Evolutionary conservation across 2,329 filamentous ascomycete species (phyloP), one percentile per base, ranked within the genome.

Genomic region (Bipolaris zeicola): DNA sequence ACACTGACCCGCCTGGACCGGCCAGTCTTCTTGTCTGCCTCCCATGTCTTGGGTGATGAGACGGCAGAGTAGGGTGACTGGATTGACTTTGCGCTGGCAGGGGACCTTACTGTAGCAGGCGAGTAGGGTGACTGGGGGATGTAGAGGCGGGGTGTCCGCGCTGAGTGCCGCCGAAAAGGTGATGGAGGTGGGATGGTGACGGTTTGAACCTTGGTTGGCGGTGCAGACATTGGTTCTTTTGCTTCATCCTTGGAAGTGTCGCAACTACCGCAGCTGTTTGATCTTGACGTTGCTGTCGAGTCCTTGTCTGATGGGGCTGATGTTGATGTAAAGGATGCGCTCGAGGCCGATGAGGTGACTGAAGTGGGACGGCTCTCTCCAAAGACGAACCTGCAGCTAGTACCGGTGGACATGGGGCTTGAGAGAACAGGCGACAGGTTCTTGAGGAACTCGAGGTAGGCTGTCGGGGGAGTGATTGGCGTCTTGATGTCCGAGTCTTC

Each of bases 401-500:
- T 82, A 56, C 80, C 79, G 38, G 87, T 84, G 45, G 85, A 81
- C 44, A 85, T 78, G 7, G 90, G 90, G 61, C 88, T 92, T 71
- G 87, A 86, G 56, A 92, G 82, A 16, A 89, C 81, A 0, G 85
- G 85, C 1, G 85, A 89, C 78, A 96, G 87, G 58, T 88, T 87
- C 78, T 92, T 94, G 61, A 98, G 87, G 73, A 97, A 98, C 71
- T 98, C 92, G 65, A 91, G 89, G 74, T 98, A 98, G 55, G 94
- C 93, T 20, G 85, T 82, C 3, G 94, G 94, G 50, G 94, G 94
- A 49, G 90, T 96, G 75, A 98, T 96, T 46, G 93, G 93, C 4
- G 93, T 97, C 78, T 87, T 89, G 55, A 87, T 77, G 42, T 82
- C 59, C 2, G 54, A 57, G 57, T 87, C 84, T 65, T 89, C 84